Evolutionary conservation across 2,329 filamentous ascomycete species (phyloP), one percentile per base, ranked within the genome.

Genomic region (Cytospora piceae): DNA sequence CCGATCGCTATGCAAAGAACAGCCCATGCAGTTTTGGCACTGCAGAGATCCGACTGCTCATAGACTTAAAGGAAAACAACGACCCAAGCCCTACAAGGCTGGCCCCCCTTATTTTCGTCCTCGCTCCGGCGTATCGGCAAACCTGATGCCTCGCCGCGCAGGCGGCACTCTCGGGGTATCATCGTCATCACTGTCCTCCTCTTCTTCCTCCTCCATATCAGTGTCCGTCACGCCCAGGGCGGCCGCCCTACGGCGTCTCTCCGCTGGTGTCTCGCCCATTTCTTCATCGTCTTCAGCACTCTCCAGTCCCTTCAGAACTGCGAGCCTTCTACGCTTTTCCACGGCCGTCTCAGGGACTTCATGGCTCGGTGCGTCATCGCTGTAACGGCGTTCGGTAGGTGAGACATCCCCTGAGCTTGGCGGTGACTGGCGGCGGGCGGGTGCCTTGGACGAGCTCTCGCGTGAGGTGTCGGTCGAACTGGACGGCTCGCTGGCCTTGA

Each of bases 201-300:
- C 82, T 22, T 79, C 80, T 0, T 75, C 60, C 14, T 42, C 52
- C 6, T 53, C 59, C 4, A 11, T 32, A 3, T 37, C 56, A 2
- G 74, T 76, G 9, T 75, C 73, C 20, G 79, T 77, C 67, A 90
- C 80, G 12, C 91, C 90, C 1, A 94, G 78, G 1, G 91, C 92
- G 1, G 90, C 90, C 71, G 93, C 87, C 71, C 92, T 85, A 61
- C 92, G 82, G 51, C 90, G 84, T 64, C 89, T 82, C 76, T 94
- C 92, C 0, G 91, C 91, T 0, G 90, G 88, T 0, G 90, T 93
- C 77, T 94, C 91, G 39, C 79, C 81, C 39, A 80, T 80, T n/a
- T 82, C 79, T 2, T 71, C 72, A 4, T 73, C 79, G 4, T 72
- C 73, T 22, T 78, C 79, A 7, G 81, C 79, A 34, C 77, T 77